phyloP scores from a whole-genome alignment of 106 monocot species.

The Platanthera guangdongensis region DNA sequence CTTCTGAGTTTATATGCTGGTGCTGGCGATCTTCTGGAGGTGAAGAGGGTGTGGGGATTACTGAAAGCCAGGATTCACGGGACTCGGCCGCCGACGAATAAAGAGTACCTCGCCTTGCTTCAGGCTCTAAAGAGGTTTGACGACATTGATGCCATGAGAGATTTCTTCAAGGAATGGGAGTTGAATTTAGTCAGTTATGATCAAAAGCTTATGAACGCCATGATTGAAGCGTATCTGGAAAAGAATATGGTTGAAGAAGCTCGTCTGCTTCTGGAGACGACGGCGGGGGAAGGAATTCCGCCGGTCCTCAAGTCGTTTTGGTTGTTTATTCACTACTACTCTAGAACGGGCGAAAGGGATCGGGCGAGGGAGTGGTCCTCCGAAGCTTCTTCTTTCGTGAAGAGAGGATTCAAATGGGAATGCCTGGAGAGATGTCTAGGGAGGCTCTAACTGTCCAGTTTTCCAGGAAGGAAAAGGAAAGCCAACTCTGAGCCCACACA shows the following conservation, averaged over 20 bases:
- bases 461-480: too few relatives aligned
- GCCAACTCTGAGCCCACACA: too few relatives aligned
- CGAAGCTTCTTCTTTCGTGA: conserved; percentile 5
- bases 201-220: conserved; percentile 25
- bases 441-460: too few relatives aligned
- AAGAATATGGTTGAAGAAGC: conserved; percentile 39
- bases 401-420: not conserved
- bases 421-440: too few relatives aligned
- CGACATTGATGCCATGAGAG: conserved; percentile 22
- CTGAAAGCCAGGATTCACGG: conserved; percentile 10
- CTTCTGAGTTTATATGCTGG: conserved; percentile 38
- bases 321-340: conserved; percentile 20
- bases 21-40: conserved; percentile 28
- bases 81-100: conserved; percentile 24
- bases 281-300: not conserved
- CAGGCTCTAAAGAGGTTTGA: conserved; percentile 28
- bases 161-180: conserved; percentile 31
- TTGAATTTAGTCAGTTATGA: conserved; percentile 19
- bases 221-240: conserved; percentile 37
- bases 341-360: conserved; percentile 9
- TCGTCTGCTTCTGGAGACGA: conserved; percentile 9
- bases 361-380: conserved; percentile 17
- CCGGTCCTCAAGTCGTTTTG: conserved; percentile 15
- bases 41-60: conserved; percentile 33
- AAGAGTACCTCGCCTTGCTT: conserved; percentile 28